Conservation (phyloP, 75 land plant species). For the Cupressus sempervirens region DNA sequence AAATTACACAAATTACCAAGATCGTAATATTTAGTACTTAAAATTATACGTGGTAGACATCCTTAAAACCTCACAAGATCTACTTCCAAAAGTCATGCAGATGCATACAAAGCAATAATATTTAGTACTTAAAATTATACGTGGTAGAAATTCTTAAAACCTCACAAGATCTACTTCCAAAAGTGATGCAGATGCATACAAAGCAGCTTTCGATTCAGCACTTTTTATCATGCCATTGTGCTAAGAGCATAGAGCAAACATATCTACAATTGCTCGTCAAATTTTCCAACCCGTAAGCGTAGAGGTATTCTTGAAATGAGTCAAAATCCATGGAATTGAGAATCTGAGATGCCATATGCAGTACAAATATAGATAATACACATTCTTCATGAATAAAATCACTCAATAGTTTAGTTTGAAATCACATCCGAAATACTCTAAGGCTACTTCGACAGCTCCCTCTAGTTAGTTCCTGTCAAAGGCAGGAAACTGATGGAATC, state of each 20-base stretch:
- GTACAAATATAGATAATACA: not conserved
- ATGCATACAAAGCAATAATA: not conserved
- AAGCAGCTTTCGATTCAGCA: not conserved
- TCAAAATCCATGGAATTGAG: not conserved
- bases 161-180: not conserved
- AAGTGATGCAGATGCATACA: not conserved
- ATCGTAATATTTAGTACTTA: too few relatives aligned
- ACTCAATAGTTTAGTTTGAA: not conserved
- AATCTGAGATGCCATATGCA: not conserved
- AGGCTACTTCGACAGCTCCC: not conserved
- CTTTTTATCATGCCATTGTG: not conserved
- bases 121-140: too few relatives aligned
- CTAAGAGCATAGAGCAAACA: not conserved
- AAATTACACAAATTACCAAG: not conserved
- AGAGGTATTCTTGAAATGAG: not conserved
- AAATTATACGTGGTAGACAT: not conserved
- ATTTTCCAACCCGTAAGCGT: not conserved
- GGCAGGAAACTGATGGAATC: too few relatives aligned
- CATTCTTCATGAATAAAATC: not conserved
- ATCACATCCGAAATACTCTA: not conserved
- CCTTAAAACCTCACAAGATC: not conserved
- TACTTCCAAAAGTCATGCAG: not conserved
- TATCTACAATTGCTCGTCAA: not conserved
- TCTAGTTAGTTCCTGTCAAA: too few relatives aligned
- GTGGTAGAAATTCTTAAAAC: not conserved